Evolutionary conservation across 73 alveolate species (phyloP).

Genomic region (Paramecium sonneborni): DNA sequence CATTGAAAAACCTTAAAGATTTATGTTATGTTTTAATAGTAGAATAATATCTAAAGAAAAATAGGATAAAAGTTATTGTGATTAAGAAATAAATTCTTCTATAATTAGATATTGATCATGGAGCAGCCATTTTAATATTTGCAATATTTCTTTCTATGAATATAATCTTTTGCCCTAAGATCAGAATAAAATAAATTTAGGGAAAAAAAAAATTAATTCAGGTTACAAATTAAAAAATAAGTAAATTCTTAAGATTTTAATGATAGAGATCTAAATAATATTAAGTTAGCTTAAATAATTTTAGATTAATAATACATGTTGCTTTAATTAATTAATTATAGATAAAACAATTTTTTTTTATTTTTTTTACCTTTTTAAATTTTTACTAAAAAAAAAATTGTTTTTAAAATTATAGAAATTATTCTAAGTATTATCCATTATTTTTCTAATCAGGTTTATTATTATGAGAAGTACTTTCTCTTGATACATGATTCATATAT

Average conservation of each 20-base stretch:
- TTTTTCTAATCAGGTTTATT: no score
- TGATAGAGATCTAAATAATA: slow-evolving; percentile 35
- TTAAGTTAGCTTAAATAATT: slow-evolving; percentile 29
- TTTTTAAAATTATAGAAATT: no score
- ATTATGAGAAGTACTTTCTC: slow-evolving; percentile 94
- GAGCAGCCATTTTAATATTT: slow-evolving; percentile 75
- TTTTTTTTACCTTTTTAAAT: no score
- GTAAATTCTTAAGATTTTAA: not conserved
- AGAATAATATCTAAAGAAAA: slow-evolving; percentile 58
- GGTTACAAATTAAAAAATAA: not conserved
- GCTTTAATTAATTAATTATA: no score
- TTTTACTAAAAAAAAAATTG: no score
- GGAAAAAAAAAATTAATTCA: not conserved
- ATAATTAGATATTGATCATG: slow-evolving; percentile 97
- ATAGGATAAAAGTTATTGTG: slow-evolving; percentile 60
- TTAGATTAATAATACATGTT: slow-evolving; percentile 80
- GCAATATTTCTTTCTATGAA: slow-evolving; percentile 78
- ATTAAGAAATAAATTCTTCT: slow-evolving; percentile 96
- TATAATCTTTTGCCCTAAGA: slow-evolving; percentile 66
- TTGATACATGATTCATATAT: slow-evolving; percentile 92
- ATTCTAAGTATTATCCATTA: no score
- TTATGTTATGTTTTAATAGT: slow-evolving; percentile 84
- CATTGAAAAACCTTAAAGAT: slow-evolving; percentile 76
- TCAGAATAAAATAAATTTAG: not conserved
- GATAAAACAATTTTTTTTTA: no score